A percentile compares a stretch with the other conserved stretches of the same genome.
Conservation (phyloP, 345 rosid genomes). For the Excoecaria agallocha region DNA sequence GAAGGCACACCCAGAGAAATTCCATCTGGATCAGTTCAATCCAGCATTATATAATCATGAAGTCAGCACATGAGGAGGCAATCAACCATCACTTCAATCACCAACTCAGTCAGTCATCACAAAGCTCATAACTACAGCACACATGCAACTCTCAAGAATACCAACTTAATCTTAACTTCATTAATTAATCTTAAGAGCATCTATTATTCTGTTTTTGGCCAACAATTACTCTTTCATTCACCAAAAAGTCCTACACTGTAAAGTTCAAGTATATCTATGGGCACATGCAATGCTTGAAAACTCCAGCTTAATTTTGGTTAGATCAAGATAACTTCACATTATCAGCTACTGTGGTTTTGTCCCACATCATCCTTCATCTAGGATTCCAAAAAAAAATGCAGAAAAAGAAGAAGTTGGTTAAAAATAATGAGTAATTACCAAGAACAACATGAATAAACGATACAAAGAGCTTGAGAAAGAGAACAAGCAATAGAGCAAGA, state of each 20-base stretch:
- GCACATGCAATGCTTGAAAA: not conserved
- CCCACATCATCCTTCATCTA: not conserved
- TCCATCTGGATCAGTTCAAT: not conserved
- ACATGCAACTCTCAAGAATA: not conserved
- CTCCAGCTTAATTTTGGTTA: not conserved
- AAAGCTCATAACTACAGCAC: not conserved
- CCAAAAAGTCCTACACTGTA: not conserved
- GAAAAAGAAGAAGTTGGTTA: not conserved
- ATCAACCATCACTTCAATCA: not conserved
- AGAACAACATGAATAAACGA: not conserved
- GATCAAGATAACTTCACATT: not conserved
- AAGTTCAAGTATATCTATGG: not conserved
- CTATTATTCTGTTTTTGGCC: not conserved
- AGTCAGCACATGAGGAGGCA: not conserved
- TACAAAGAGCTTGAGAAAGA: not conserved
- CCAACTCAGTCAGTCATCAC: not conserved
- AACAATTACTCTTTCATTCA: not conserved
- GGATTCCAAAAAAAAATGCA: not conserved
- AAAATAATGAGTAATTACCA: not conserved
- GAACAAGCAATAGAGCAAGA: not conserved
- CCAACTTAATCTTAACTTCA: not conserved
- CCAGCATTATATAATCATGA: not conserved
- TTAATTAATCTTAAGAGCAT: not conserved
- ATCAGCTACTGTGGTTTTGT: not conserved
- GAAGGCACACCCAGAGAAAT: not conserved